A percentile compares a stretch with the other conserved stretches of the same genome.
These are phyloP conservation scores for Cystofilobasidium capitatum DNA, from an alignment of 768 basidiomycete species.

Conservation along the genomic window DNA sequence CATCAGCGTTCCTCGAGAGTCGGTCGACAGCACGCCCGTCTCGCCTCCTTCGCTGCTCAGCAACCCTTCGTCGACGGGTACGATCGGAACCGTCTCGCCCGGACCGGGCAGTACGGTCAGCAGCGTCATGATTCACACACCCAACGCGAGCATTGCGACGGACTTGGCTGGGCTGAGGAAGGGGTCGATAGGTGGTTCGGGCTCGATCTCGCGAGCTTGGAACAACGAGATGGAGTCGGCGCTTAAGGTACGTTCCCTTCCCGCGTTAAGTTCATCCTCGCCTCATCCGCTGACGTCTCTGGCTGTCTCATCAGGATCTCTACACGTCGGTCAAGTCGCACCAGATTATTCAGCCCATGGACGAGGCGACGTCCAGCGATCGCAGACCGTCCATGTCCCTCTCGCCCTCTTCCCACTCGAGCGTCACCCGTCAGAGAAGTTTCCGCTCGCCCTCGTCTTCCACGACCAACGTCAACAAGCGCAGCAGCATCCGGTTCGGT, in stretches of 20 bases:
- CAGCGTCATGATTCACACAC: not conserved
- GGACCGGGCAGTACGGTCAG: not conserved
- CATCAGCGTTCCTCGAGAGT: not conserved
- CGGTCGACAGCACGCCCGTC: not conserved
- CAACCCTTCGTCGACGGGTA: not conserved
- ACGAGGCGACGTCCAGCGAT: conserved; percentile 37
- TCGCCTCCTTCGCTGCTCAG: not conserved
- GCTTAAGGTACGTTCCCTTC: conserved; percentile 56
- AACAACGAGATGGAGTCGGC: conserved; percentile 75
- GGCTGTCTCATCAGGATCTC: conserved; percentile 58
- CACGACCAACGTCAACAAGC: conserved; percentile 45
- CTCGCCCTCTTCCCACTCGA: conserved; percentile 1
- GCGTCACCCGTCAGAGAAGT: conserved; percentile 6
- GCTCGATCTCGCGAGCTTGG: conserved; percentile 51
- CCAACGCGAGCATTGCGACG: not conserved
- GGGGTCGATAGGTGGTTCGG: not conserved
- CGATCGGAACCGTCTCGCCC: not conserved
- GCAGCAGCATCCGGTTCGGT: conserved; percentile 79
- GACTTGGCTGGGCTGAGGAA: not conserved
- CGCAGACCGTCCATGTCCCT: not conserved
- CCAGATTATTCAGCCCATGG: conserved; percentile 75
- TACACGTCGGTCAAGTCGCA: conserved; percentile 83
- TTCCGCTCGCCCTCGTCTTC: conserved; percentile 6
- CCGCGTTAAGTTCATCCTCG: not conserved
- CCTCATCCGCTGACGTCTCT: not conserved